Evolutionary conservation across 2,329 filamentous ascomycete species (phyloP).

Genomic region (Lithohypha guttulata): DNA sequence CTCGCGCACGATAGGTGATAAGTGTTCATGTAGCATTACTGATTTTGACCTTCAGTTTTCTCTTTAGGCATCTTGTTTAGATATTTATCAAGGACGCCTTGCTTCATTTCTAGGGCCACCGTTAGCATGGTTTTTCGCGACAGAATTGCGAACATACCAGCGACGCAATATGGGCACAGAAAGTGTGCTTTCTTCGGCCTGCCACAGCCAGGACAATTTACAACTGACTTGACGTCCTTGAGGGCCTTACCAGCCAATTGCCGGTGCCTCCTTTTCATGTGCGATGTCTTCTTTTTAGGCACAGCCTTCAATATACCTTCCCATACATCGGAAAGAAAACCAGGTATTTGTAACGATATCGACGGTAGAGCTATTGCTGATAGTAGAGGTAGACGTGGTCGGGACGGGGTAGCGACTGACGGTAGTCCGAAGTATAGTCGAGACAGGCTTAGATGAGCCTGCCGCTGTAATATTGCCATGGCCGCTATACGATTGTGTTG

Average conservation of each 20-base stretch:
- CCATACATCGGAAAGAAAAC: slow-evolving; percentile 74
- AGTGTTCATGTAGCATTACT: too few species aligned
- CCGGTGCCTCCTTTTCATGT: slow-evolving; percentile 85
- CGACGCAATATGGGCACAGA: slow-evolving; percentile 76
- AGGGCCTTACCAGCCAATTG: slow-evolving; percentile 93
- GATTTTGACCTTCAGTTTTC: too few species aligned
- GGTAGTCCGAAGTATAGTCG: slow-evolving; percentile 4
- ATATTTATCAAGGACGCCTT: slow-evolving; percentile 2
- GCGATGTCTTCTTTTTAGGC: slow-evolving; percentile 97
- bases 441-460: slow-evolving; percentile 1
- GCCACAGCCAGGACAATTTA: slow-evolving; percentile 82
- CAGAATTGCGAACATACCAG: slow-evolving; percentile 46
- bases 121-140: neutral
- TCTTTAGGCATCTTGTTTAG: slow-evolving; percentile 1
- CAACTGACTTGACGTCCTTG: slow-evolving; percentile 78
- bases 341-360: slow-evolving; percentile 52
- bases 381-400: slow-evolving; percentile 41
- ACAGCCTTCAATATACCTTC: slow-evolving; percentile 85
- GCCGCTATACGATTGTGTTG: neutral
- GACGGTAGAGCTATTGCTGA: slow-evolving; percentile 49
- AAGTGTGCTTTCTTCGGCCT: slow-evolving; percentile 78
- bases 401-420: slow-evolving; percentile 23
- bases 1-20: too few species aligned
- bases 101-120: slow-evolving; percentile 3
- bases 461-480: slow-evolving; percentile 8